These are phyloP conservation scores for Emergomyces pasteurianus DNA, from an alignment of 2,329 filamentous ascomycete genomes.

Conservation along the genomic window DNA sequence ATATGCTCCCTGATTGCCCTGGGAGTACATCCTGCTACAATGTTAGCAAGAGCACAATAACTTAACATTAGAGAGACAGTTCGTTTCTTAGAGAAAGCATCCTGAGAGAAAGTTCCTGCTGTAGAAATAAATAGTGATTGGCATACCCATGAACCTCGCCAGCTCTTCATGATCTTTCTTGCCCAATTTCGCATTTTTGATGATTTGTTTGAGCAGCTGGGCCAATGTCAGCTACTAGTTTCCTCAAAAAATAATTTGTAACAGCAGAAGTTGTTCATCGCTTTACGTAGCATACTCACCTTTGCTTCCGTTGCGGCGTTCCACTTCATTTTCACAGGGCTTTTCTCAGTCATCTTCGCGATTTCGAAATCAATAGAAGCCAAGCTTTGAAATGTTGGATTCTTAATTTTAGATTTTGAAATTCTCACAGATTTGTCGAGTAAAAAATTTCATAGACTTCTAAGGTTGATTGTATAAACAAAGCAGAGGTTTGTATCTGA, in stretches of 20 bases:
- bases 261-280: background rate
- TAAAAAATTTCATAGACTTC: background rate
- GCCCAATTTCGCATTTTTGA: conserved; percentile 5
- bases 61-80: background rate
- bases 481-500: no score
- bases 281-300: conserved; percentile 10
- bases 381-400: background rate
- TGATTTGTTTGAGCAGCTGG: conserved; percentile 14
- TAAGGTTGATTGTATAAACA: background rate
- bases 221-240: background rate
- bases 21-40: background rate
- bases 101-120: no score
- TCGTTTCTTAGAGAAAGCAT: background rate
- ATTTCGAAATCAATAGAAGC: background rate
- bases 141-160: conserved; percentile 13
- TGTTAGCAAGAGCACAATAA: background rate
- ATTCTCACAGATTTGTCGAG: background rate
- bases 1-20: background rate
- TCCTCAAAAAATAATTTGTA: background rate
- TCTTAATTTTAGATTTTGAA: no score
- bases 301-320: conserved; percentile 15
- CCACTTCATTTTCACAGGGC: conserved; percentile 17
- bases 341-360: conserved; percentile 5
- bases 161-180: conserved; percentile 12
- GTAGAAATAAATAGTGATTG: background rate